Evolutionary conservation across 2,329 filamentous ascomycete genomes (phyloP), one percentile per base, ranked within the genome.

Genomic region (Phialocephala subalpina): DNA sequence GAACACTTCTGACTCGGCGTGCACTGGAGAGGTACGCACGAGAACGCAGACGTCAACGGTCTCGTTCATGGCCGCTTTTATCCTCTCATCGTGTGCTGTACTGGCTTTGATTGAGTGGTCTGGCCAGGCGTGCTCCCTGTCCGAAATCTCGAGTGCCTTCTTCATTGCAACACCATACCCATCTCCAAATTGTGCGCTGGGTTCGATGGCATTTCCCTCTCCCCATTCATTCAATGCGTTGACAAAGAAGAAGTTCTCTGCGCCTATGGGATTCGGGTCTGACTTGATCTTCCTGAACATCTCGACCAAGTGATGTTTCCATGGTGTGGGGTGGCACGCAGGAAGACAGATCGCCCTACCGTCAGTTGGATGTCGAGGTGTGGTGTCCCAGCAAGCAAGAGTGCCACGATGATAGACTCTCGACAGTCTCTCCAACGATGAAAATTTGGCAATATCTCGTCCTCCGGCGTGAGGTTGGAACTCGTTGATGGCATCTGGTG

Each of bases 201-300:
- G 65, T 29, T 67, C 65, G 14, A 67, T 53, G 6, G 59, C 12
- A 29, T 67, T 67, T 1, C 65, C 65, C 20, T 67, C 65, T 11
- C 65, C 65, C 65, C 65, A 67, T 53, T 64, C 65, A 29, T 67
- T 67, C 25, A 67, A 47, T 5, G 61, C 65, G 33, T 67, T 67
- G 7, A 67, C 58, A 18, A 67, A 67, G 40, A 67, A 59, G 40
- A 67, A 67, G 22, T 67, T 67, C 25, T 67, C 65, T 4, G 65
- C 42, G 2, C 65, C 65, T n/a, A 64, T 62, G 4, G 65, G 65
- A 40, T 67, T 67, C 8, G 65, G 65, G 20, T 64, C 62, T 29
- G 57, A 25, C 29, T 67, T 67, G n/a, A 67, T 67, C 25, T 59
- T 58, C 4, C 62, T 38, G 22, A 67, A 64, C 62, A 67, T 64